Percentiles rank a stretch among this genome's conserved stretches.
These are phyloP conservation scores for Monosporozyma servazzii DNA, from an alignment of 805 yeast species.

Conservation along the genomic window DNA sequence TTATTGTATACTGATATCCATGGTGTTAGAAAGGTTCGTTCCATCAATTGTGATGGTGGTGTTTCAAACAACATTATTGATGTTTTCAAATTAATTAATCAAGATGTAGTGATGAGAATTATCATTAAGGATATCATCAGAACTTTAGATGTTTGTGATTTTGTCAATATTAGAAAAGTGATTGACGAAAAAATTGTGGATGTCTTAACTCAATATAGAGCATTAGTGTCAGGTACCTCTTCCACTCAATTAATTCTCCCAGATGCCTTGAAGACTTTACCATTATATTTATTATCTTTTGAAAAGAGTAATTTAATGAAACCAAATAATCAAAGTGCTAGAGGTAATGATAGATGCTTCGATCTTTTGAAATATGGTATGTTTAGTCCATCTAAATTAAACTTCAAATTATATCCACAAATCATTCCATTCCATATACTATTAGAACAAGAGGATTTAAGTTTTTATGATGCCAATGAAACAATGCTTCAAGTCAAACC, in stretches of 20 bases:
- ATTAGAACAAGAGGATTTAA: slow-evolving; percentile 43
- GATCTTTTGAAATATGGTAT: slow-evolving; percentile 36
- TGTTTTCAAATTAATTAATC: slow-evolving; percentile 72
- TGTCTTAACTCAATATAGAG: slow-evolving; percentile 51
- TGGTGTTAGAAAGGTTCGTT: slow-evolving; percentile 78
- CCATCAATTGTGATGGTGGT: slow-evolving; percentile 74
- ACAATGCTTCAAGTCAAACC: slow-evolving; percentile 32
- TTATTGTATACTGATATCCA: slow-evolving; percentile 67
- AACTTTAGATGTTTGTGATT: slow-evolving; percentile 35
- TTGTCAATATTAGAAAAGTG: slow-evolving; percentile 42
- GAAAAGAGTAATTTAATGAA: slow-evolving; percentile 57
- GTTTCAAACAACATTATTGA: slow-evolving; percentile 66
- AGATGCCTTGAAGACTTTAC: slow-evolving; percentile 61
- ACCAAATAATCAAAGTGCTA: slow-evolving; percentile 29
- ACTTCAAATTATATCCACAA: slow-evolving; percentile 70
- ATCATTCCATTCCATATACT: slow-evolving; percentile 64
- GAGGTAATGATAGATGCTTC: slow-evolving; percentile 58
- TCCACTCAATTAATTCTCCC: slow-evolving; percentile 63
- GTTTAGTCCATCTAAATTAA: slow-evolving; percentile 44
- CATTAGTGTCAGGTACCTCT: slow-evolving; percentile 35
- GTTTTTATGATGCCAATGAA: slow-evolving; percentile 35
- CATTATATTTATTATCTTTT: slow-evolving; percentile 58
- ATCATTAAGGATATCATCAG: slow-evolving; percentile 42
- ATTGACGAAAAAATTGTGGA: slow-evolving; percentile 46
- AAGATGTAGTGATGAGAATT: slow-evolving; percentile 50